A percentile compares a stretch with the other conserved stretches of the same genome.
Conservation (phyloP, 805 yeast genomes). For the Myxozyma monticola region DNA sequence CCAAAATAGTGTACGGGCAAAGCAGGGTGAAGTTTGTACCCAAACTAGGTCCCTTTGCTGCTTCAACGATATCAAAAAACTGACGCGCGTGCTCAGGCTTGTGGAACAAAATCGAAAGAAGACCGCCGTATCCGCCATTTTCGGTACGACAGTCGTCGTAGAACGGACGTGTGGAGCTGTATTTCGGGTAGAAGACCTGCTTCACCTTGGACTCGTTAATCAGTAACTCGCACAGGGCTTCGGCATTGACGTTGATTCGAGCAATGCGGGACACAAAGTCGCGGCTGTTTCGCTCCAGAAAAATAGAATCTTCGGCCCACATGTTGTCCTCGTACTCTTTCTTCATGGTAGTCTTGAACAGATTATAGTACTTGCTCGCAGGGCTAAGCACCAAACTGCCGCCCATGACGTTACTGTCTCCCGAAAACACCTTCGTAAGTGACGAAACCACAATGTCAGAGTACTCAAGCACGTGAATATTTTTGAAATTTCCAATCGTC, state of each 20-base stretch:
- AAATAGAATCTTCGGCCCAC: constrained; percentile 94
- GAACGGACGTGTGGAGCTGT: constrained; percentile 52
- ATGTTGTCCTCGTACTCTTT: constrained; percentile 69
- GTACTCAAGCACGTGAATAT: constrained; percentile 74
- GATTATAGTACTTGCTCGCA: constrained; percentile 49
- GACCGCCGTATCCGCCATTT: constrained; percentile 82
- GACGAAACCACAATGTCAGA: constrained; percentile 88
- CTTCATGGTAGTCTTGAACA: constrained; percentile 51
- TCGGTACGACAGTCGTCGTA: constrained; percentile 67
- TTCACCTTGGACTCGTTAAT: constrained; percentile 42
- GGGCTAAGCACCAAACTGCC: constrained; percentile 83
- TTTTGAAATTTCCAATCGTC: constrained; percentile 87
- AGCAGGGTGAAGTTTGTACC: constrained; percentile 84
- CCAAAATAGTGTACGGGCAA: constrained; percentile 81
- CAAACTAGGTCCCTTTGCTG: constrained; percentile 81
- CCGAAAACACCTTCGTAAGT: constrained; percentile 87
- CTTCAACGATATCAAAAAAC: constrained; percentile 63
- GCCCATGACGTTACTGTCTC: constrained; percentile 94
- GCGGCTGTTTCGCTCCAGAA: constrained; percentile 87
- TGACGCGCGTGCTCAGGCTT: constrained; percentile 58
- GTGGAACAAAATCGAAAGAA: constrained; percentile 67
- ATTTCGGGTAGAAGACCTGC: constrained; percentile 69
- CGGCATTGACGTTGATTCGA: constrained; percentile 44
- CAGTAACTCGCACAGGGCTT: constrained; percentile 41
- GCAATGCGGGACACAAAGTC: constrained; percentile 70